phyloP scores from a whole-genome alignment of 2,329 filamentous ascomycete genomes.

The Orbilia quercus region DNA sequence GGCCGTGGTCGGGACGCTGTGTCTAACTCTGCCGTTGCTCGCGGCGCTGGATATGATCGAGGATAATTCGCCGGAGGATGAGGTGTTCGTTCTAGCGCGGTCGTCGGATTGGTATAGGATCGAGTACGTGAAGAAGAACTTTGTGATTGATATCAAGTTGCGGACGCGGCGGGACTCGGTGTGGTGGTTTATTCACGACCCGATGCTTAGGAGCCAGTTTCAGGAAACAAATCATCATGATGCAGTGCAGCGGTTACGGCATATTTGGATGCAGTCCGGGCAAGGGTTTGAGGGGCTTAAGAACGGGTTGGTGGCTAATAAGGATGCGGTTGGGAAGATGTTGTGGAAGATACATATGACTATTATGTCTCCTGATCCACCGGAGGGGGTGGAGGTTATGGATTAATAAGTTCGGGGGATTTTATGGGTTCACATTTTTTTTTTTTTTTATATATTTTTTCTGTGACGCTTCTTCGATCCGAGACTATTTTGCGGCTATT shows the following conservation, averaged over 20 bases:
- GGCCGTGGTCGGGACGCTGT: conserved; percentile 69
- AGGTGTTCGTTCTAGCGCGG: conserved; percentile 68
- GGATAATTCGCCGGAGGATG: conserved; percentile 67
- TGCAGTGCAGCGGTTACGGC: conserved; percentile 53
- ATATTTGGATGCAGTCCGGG: conserved; percentile 59
- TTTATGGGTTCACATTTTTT: conserved; percentile 2
- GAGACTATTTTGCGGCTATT: neutral
- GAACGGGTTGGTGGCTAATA: conserved; percentile 60
- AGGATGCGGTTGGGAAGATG: conserved; percentile 59
- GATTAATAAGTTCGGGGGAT: conserved; percentile 16
- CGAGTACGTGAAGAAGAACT: conserved; percentile 65
- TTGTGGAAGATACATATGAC: conserved; percentile 59
- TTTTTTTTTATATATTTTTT: conserved; percentile 5
- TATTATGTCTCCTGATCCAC: conserved; percentile 44
- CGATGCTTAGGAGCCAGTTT: conserved; percentile 56
- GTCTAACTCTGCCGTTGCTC: conserved; percentile 74
- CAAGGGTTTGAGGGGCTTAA: conserved; percentile 60
- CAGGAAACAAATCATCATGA: conserved; percentile 55
- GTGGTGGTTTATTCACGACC: conserved; percentile 67
- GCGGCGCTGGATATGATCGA: conserved; percentile 72
- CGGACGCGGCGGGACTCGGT: conserved; percentile 66
- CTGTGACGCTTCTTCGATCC: no score
- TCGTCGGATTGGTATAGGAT: conserved; percentile 71
- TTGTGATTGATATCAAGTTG: conserved; percentile 69
- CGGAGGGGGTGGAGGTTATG: conserved; percentile 12